Evolutionary conservation across 2,329 filamentous ascomycete species (phyloP), one percentile per base, ranked within the genome.

Genomic region (Neocucurbitaria cava): DNA sequence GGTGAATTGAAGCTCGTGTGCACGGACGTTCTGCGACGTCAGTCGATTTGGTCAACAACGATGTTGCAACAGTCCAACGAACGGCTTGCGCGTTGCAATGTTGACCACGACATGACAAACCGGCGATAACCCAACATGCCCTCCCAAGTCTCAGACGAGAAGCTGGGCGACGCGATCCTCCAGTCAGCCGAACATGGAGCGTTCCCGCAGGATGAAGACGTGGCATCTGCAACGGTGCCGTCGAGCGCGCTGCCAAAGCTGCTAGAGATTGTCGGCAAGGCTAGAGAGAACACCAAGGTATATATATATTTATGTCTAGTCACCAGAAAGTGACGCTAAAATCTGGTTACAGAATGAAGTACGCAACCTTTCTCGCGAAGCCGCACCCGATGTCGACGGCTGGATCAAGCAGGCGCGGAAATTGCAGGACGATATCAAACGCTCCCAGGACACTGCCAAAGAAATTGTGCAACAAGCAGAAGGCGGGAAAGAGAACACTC

Each of bases 341-440:
- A 8, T 41, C 10, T 46, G 24, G 9, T 40, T 49, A 48, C 65
- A 90, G 87, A 77, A 83, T 55, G 88, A 96, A 66, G 89, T 98
- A 54, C 89, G 88, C 61, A 76, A 80, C 20, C 85, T 95, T 58
- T 96, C 93, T 75, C 85, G 87, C 69, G 87, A 92, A 62, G 89
- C 87, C 17, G 89, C 88, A 52, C 85, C 88, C 35, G 89, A 96
- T 68, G 89, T 96, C 46, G 89, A 92, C 70, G 85, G 88, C 46
- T 98, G 94, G 94, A 90, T 96, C 52, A 79, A 83, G 46, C 91
- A 95, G 74, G 92, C 93, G 43, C 91, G 91, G 75, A 86, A 88
- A 47, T 84, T 97, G 7, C 91, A 96, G 73, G 85, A 88, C 58
- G 94, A 97, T 70, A 94, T 97, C 61, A 86, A 91, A 66, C 85